Base-by-base conservation (phyloP, 768 basidiomycete species). In the Leccinum incarnatum region DNA sequence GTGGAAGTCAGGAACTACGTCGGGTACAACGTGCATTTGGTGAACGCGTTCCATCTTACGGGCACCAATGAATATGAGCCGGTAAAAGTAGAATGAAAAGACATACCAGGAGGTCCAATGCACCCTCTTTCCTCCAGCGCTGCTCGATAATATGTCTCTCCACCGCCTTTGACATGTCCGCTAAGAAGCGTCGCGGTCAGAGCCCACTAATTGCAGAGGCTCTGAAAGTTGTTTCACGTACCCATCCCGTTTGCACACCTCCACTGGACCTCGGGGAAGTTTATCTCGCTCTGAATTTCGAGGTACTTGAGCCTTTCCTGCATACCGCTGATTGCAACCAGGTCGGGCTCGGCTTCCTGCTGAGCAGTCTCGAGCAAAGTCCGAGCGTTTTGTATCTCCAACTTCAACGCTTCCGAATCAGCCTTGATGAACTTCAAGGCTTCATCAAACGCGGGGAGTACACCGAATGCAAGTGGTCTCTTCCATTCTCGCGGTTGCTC, bases 1-100 rank as follows among this genome's bases (percentile, higher is more conserved):
- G 53, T 81, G 83, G 8, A 96, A 69, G 37, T 76, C 76, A 1
- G 91, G 84, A 17, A 98, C 71, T 11, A 95, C 76, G 68, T 99
- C 96, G 0, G 96, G 95, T 2, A 97, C 79, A 57, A 98, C 87
- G 52, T 87, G 76, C 93, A 97, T 93, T 75, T 95, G 91, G 65
- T 93, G 81, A 48, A 98, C 68, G 68, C 95, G 89, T 69, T 97
- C 91, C 93, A 97, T 97, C 89, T 95, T 68, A 7, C 30, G 30
- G 19, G 23, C 11, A 11, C 9, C 9, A 34, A 23, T 52, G 30
- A 48, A n/a, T 23, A 21, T 14, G 50, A 29, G 27, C 51, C 1
- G 12, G 46, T n/a, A 19, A 12, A 4, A 29, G 3, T 23, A 23
- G 9, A 12, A 29, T 14, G 5, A 29, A 30, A 46, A 17, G 12